Evolutionary conservation across 106 monocot genomes (phyloP).

Genomic region (Dioscorea dumetorum): DNA sequence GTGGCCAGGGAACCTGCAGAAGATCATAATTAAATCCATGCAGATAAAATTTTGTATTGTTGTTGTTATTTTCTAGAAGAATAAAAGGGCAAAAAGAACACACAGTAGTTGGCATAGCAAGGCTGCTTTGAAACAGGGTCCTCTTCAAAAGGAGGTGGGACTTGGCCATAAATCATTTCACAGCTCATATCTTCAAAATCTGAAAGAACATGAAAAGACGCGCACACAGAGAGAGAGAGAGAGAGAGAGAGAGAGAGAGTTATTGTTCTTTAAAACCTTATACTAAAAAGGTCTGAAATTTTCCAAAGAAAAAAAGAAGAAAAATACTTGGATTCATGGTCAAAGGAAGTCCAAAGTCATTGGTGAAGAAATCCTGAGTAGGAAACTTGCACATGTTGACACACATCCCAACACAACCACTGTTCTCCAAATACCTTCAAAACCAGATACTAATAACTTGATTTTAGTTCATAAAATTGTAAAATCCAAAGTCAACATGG

Average conservation of each 20-base stretch:
- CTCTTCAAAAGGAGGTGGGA: conserved; percentile 80
- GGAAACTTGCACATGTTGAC: conserved; percentile 97
- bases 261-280: too few relatives aligned
- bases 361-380: conserved; percentile 96
- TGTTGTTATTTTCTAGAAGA: background rate
- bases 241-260: too few relatives aligned
- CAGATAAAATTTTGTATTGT: background rate
- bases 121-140: conserved; percentile 86
- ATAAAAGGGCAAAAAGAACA: too few relatives aligned
- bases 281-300: background rate
- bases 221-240: too few relatives aligned
- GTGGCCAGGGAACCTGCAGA: conserved; percentile 59
- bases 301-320: background rate
- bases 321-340: conserved; percentile 95
- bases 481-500: background rate
- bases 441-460: too few relatives aligned
- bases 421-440: conserved; percentile 84
- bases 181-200: conserved; percentile 99
- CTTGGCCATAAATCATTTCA: conserved; percentile 95
- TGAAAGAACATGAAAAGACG: conserved; percentile 8
- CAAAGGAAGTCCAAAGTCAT: conserved; percentile 93
- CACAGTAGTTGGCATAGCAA: conserved; percentile 66
- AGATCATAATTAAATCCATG: background rate
- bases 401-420: conserved; percentile 96
- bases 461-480: too few relatives aligned